Conservation (phyloP, 768 basidiomycete species). For the Tulasnella sp. region DNA sequence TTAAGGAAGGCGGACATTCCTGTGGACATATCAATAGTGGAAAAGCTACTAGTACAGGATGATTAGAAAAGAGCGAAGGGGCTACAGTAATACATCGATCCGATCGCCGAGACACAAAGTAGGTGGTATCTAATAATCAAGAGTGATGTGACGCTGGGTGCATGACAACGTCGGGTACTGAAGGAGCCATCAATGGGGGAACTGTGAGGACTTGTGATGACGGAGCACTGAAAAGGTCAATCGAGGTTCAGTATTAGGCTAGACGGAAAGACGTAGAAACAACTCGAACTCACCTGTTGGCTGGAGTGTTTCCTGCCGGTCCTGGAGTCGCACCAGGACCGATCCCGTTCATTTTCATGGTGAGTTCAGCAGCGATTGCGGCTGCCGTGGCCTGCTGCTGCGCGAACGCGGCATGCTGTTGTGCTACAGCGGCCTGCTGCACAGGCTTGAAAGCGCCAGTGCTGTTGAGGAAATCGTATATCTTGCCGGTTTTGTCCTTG, state of each 20-base stretch:
- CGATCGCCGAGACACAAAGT: neutral
- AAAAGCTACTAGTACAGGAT: constrained; percentile 37
- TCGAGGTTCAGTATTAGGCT: neutral
- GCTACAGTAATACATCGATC: constrained; percentile 8
- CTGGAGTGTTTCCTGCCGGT: neutral
- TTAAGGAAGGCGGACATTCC: constrained; percentile 43
- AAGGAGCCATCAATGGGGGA: constrained; percentile 1
- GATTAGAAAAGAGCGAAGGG: neutral
- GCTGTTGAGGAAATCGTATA: constrained; percentile 90
- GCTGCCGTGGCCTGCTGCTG: constrained; percentile 1
- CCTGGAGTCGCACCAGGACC: neutral
- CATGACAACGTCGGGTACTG: neutral
- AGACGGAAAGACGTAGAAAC: neutral
- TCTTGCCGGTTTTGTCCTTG: constrained; percentile 85
- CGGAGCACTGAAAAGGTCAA: neutral
- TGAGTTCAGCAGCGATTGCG: neutral
- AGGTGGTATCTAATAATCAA: neutral
- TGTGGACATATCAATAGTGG: constrained; percentile 42
- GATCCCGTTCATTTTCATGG: neutral
- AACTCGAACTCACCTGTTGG: neutral
- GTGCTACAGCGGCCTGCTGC: neutral
- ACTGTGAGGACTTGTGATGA: neutral
- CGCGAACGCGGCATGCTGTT: neutral
- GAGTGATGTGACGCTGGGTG: neutral
- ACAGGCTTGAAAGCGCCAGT: constrained; percentile 47